Percentiles rank a stretch among this genome's conserved stretches.
These are phyloP conservation scores for Trypanosoma rangeli DNA, from an alignment of 208 protist genomes.

Conservation along the genomic window DNA sequence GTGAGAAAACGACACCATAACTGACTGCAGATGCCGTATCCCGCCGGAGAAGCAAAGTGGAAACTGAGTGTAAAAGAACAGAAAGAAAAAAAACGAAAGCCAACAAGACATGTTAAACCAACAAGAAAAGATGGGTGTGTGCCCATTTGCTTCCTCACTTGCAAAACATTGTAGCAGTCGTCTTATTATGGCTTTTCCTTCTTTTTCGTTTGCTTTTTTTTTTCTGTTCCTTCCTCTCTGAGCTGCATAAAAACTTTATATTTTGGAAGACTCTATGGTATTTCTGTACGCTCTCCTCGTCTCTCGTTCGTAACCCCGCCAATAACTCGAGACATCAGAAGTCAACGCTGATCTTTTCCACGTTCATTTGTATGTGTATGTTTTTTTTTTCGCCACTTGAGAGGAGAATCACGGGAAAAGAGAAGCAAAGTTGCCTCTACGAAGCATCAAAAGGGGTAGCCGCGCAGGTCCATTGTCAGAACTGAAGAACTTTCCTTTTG, in stretches of 20 bases:
- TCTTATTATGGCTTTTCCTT: no score
- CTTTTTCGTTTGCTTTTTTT: background rate
- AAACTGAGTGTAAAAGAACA: no score
- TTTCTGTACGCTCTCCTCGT: slow-evolving; percentile 2
- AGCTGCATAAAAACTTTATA: background rate
- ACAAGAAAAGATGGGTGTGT: background rate
- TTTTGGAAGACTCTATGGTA: slow-evolving; percentile 4
- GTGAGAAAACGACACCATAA: no score
- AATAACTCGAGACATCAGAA: background rate
- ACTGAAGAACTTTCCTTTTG: slow-evolving; percentile 73
- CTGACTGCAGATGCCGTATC: no score
- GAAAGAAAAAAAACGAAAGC: slow-evolving; percentile 13
- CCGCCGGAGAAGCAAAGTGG: no score
- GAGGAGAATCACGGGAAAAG: slow-evolving; percentile 20
- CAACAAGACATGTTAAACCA: background rate
- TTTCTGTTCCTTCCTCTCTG: background rate
- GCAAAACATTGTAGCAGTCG: no score
- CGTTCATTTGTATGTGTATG: background rate
- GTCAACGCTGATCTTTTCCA: background rate
- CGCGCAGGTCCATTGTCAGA: slow-evolving; percentile 88
- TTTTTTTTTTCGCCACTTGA: slow-evolving; percentile 11
- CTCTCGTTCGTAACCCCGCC: background rate
- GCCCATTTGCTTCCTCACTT: background rate
- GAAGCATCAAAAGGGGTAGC: slow-evolving; percentile 67
- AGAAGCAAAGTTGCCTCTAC: background rate